Base-by-base conservation (phyloP, 495 filamentous ascomycete species). In the Endocarpon pusillum region DNA sequence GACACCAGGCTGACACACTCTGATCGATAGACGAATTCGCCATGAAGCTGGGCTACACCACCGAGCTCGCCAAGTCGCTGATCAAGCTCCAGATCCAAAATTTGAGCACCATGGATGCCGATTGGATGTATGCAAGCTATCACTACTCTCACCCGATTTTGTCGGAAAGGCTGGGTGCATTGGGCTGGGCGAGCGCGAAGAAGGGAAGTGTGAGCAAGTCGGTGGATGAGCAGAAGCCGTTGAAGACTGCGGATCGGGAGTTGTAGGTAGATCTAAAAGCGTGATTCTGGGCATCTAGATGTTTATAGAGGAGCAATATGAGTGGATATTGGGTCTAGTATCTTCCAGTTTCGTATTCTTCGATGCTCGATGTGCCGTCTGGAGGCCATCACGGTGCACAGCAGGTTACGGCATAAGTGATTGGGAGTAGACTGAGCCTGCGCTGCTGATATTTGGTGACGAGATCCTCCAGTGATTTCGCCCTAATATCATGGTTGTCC, bases 71-170 rank as follows among this genome's bases (percentile, higher is more conserved):
- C 7, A 59, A 71, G 37, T 85, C 82, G 11, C 67, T 97, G 39
- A 81, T 96, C 58, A 97, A 96, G 62, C 78, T 97, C 24, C 89
- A 97, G 55, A 82, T 94, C 53, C 83, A 96, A 60, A 97, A 97
- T 48, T 66, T 97, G 37, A 86, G 82, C 59, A 91, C 81, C 37
- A 94, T 96, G 87, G 91, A 97, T 53, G 89, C 89, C 25, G 91
- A 97, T 54, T 91, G 78, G 79, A 68, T 94, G 61, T 97, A 94
- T 54, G 85, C 91, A 18, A 86, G 76, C 61, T 97, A 96, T 61
- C 81, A 96, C 60, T 93, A 86, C 67, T 94, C 85, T 5, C 89
- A 97, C 57, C 89, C 89, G 1, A 96, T 96, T 42, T 67, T 97
- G 35, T 76, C 85, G 5, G 91, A 97, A 66, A 71, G 89, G 42